A percentile compares a stretch with the other conserved stretches of the same genome.
Evolutionary conservation across 495 filamentous ascomycete genomes (phyloP).

Genomic region (Chaetomium fimeti): DNA sequence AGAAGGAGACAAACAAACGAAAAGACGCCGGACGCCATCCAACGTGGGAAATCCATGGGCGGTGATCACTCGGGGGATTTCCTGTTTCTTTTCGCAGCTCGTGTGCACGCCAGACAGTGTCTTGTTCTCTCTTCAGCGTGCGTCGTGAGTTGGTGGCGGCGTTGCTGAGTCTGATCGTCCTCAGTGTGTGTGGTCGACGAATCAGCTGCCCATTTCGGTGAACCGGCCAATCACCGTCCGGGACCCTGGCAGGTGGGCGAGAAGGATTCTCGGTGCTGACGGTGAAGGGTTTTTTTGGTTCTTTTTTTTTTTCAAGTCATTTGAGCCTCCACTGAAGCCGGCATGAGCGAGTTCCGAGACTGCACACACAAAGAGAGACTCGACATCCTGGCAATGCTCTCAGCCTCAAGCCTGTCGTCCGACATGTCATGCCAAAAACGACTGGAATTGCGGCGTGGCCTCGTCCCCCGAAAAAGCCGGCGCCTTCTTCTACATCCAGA

Average conservation of each 20-base stretch:
- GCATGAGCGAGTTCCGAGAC: not conserved
- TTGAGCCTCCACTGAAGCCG: conserved; percentile 7
- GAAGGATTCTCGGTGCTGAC: not conserved
- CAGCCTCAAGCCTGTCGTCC: not conserved
- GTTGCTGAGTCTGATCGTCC: not conserved
- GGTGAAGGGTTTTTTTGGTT: not conserved
- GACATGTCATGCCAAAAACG: not conserved
- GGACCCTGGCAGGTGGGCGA: not conserved
- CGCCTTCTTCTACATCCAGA: not conserved
- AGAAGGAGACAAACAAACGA: not conserved
- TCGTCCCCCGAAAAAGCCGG: not conserved
- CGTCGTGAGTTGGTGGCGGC: conserved; percentile 9
- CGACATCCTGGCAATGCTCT: not conserved
- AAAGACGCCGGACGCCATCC: not conserved
- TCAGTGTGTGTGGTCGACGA: not conserved
- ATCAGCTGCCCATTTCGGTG: conserved; percentile 17
- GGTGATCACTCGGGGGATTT: not conserved
- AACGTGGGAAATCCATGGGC: not conserved
- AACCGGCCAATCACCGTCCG: conserved; percentile 10
- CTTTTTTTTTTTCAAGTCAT: not conserved
- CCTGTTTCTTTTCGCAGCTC: not conserved
- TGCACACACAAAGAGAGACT: not conserved
- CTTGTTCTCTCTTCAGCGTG: not conserved
- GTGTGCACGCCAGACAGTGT: conserved; percentile 6
- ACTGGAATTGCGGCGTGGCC: not conserved